Evolutionary conservation across 345 rosid species (phyloP), one percentile per base, ranked within the genome.

Genomic region (Citrus maxima): DNA sequence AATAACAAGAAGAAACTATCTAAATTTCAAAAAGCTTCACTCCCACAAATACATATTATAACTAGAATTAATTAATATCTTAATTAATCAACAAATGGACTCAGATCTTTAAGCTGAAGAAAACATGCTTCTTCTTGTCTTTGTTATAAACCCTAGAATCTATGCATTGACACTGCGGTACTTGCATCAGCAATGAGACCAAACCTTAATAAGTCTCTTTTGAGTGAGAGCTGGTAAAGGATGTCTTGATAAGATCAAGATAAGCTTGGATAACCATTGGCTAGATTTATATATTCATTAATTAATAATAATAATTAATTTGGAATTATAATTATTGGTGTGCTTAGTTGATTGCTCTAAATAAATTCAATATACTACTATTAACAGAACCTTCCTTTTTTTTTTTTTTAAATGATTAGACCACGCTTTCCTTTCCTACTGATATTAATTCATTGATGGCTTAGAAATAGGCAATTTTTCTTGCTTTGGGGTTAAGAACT

Each of bases 1-100:
- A 88, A 88, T 87, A 84, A 88, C 97, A 93, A 93, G 91, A 79
- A 74, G 95, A 89, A 93, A 82, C 88, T 79, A 86, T 89, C 89
- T 86, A 89, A 80, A 68, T 70, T 85, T 75, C 63, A 64, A 83
- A 88, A 92, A 89, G 84, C 84, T 77, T 80, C 80, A 69, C 79
- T 76, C 81, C 79, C 75, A 67, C 59, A 78, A 82, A 54, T 59
- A 70, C 32, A 21, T 16, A 64, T 64, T 25, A 9, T 60, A 54
- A 54, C 7, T 54, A 54, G 58, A 54, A 54, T 46, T 64, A 77
- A 67, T 60, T 60, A 84, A 70, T 81, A 79, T 78, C 10, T 71
- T 75, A 85, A 73, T 73, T 69, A 85, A 75, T 84, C 78, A 74
- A 24, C 80, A 82, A 84, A 81, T 83, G 80, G 84, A 86, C 80